Evolutionary conservation across 164 flowering plant species (phyloP).

Genomic region (Vitis amurensis): DNA sequence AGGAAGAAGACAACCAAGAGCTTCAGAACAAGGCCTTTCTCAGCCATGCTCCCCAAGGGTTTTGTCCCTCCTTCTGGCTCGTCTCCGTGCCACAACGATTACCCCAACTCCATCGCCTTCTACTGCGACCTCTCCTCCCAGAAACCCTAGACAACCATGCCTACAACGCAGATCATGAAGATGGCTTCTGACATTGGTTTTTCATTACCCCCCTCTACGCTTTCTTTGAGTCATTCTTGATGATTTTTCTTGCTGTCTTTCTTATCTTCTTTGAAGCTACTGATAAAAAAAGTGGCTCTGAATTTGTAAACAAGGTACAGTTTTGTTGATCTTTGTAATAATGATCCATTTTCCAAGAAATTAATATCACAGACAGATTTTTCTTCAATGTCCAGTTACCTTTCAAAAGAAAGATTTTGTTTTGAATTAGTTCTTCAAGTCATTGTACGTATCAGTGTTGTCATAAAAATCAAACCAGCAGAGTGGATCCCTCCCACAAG

Average conservation of each 20-base stretch:
- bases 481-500: no score
- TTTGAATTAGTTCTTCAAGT: no score
- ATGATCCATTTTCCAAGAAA: not conserved
- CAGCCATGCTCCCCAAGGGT: constrained; percentile 77
- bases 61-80: constrained; percentile 70
- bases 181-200: not conserved
- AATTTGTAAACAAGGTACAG: not conserved
- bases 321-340: not conserved
- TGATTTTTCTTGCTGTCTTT: not conserved
- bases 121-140: constrained; percentile 34
- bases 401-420: no score
- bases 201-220: not conserved
- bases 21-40: constrained; percentile 27
- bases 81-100: constrained; percentile 62
- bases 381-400: not conserved
- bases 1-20: constrained; percentile 8
- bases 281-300: no score
- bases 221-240: not conserved
- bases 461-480: no score
- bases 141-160: constrained; percentile 13
- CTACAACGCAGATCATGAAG: not conserved
- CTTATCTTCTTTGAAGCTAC: not conserved
- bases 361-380: no score
- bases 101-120: constrained; percentile 36
- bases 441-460: no score